A percentile compares a stretch with the other conserved stretches of the same genome.
Evolutionary conservation across 2,329 filamentous ascomycete genomes (phyloP).

Genomic region (Sarocladium brachiariae): DNA sequence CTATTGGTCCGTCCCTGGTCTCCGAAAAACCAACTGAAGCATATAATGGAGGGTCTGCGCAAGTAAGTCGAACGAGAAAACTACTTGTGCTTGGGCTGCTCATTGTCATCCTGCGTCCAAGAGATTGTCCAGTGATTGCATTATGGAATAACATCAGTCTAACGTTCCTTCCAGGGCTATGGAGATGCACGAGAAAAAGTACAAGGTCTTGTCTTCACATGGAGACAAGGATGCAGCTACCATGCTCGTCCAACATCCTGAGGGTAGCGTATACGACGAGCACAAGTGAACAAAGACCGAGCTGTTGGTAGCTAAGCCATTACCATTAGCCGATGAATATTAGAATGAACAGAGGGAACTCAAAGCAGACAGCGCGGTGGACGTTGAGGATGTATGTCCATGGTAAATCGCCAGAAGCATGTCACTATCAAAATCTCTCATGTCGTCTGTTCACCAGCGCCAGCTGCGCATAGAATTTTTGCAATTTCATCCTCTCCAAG

Average conservation of each 20-base stretch:
- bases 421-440: no score
- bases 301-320: no score
- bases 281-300: neutral
- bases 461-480: neutral
- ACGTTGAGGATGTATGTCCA: no score
- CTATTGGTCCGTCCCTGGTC: conserved; percentile 54
- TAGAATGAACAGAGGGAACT: no score
- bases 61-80: neutral
- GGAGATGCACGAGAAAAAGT: conserved; percentile 5
- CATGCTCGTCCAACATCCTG: neutral
- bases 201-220: neutral
- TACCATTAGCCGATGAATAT: no score
- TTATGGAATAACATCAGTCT: no score
- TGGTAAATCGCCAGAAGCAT: no score
- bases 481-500: neutral
- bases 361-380: no score
- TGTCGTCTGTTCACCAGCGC: no score
- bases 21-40: conserved; percentile 75
- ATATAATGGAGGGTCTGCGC: conserved; percentile 67
- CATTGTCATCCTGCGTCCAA: no score
- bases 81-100: neutral
- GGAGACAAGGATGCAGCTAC: neutral
- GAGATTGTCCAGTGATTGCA: no score
- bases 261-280: neutral
- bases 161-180: neutral